Conservation (phyloP, 768 basidiomycete genomes). For the Kwoniella sp. region DNA sequence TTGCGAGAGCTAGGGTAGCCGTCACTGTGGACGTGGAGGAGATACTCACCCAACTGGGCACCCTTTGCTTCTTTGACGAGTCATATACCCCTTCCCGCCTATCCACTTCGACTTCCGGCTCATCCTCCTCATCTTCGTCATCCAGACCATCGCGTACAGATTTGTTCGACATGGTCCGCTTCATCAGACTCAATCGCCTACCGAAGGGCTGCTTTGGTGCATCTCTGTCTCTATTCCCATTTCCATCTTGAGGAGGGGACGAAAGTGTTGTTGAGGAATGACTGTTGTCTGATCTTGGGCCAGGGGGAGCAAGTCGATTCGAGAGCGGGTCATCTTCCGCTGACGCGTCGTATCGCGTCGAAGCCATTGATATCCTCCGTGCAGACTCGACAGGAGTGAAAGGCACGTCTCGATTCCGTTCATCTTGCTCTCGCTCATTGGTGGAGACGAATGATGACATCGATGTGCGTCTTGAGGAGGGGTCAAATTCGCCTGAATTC, state of each 20-base stretch:
- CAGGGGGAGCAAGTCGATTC: slow-evolving; percentile 10
- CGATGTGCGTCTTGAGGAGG: slow-evolving; percentile 28
- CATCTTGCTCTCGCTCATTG: background rate
- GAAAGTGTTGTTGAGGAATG: slow-evolving; percentile 10
- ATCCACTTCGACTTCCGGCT: slow-evolving; percentile 37
- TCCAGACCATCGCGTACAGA: slow-evolving; percentile 7
- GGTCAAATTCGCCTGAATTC: slow-evolving; percentile 18
- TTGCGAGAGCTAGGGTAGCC: too few species aligned
- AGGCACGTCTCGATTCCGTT: slow-evolving; percentile 4
- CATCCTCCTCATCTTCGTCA: slow-evolving; percentile 34
- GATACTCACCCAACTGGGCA: slow-evolving; percentile 54
- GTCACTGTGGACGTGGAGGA: too few species aligned
- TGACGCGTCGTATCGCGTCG: slow-evolving; percentile 8
- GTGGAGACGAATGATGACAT: slow-evolving; percentile 30
- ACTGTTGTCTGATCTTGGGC: background rate
- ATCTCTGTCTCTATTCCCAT: slow-evolving; percentile 2
- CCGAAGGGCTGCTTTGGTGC: slow-evolving; percentile 4
- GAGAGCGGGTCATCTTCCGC: slow-evolving; percentile 4
- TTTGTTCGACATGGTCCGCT: slow-evolving; percentile 40
- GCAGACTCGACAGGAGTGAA: slow-evolving; percentile 4
- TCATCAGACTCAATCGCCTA: slow-evolving; percentile 32
- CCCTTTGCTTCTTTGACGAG: slow-evolving; percentile 54
- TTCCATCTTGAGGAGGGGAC: background rate
- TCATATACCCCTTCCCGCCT: slow-evolving; percentile 53
- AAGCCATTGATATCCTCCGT: slow-evolving; percentile 2